Base-by-base conservation (phyloP, 768 basidiomycete genomes). In the Pulveroboletus ravenelii region DNA sequence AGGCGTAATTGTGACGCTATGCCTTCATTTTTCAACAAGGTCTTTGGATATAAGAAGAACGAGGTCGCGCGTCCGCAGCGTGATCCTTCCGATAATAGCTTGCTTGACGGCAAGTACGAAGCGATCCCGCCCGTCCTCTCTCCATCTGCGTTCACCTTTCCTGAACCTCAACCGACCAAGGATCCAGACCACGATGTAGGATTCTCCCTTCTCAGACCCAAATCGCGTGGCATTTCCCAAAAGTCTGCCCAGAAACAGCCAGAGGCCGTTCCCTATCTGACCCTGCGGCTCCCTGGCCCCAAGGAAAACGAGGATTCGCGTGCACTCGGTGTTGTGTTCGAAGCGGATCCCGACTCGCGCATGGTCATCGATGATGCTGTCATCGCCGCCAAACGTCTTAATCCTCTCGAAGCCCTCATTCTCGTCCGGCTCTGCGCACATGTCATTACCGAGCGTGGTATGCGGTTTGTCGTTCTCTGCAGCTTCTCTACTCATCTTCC, bases 101-200 rank as follows among this genome's bases (percentile, higher is more conserved):
- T 87, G 45, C 75, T 89, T 3, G 87, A 84, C 48, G 87, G 85
- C 50, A 86, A 82, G 64, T 89, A 86, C 60, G 87, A 88, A 65
- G 79, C 81, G 8, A 75, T 88, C 17, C 81, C 81, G 5, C 79
- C 81, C 2, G 49, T 54, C 20, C 43, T 66, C 17, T 76, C 73
- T 3, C 73, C 76, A 6, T 61, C 73, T 8, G 48, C 60, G 8
- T 15, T 48, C 3, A 45, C 51, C 17, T 56, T 67, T n/a, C 23
- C 49, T 7, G 53, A 61, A 6, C 47, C 47, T 17, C 64, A 48
- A 36, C 25, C 31, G n/a, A 25, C 29, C 44, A 78, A 68, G 58
- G 74, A 70, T 20, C 63, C 66, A 50, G 73, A 73, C 52, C 76
- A 71, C 58, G 78, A 79, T 18, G 51, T 50, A 18, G 63, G 67